Evolutionary conservation across 345 rosid species (phyloP).

Genomic region (Populus tremula): DNA sequence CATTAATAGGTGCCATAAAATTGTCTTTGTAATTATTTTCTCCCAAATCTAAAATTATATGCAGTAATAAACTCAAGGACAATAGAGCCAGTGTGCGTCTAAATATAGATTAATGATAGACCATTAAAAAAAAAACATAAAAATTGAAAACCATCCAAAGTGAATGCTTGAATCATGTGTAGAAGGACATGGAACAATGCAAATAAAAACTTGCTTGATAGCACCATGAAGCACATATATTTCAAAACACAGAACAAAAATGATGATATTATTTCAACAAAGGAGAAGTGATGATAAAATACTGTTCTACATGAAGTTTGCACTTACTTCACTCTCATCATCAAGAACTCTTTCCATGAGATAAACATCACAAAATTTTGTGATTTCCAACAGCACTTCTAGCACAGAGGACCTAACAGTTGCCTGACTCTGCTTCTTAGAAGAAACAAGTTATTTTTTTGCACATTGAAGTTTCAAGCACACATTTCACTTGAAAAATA

Average conservation of each 20-base stretch:
- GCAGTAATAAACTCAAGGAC: no score
- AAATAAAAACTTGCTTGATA: neutral
- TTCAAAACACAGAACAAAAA: neutral
- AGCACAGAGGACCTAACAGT: constrained; percentile 84
- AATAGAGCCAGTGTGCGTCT: neutral
- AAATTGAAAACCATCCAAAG: neutral
- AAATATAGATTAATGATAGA: neutral
- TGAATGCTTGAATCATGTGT: neutral
- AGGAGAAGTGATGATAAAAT: constrained; percentile 1
- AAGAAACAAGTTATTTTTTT: constrained; percentile 11
- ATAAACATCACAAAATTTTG: constrained; percentile 87
- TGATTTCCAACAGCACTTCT: constrained; percentile 91
- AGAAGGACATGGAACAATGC: neutral
- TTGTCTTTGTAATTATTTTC: neutral
- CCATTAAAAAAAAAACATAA: neutral
- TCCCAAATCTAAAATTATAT: neutral
- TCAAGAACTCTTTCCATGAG: constrained; percentile 99
- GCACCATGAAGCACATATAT: neutral
- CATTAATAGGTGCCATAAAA: neutral
- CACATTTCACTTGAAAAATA: constrained; percentile 9
- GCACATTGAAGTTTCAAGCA: constrained; percentile 11
- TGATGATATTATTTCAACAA: neutral
- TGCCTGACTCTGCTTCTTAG: constrained; percentile 62
- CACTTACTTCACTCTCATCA: constrained; percentile 81
- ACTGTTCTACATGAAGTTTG: constrained; percentile 4